Evolutionary conservation across 1,139 yeast genomes (phyloP).

Genomic region (Sugiyamaella xylanicola): DNA sequence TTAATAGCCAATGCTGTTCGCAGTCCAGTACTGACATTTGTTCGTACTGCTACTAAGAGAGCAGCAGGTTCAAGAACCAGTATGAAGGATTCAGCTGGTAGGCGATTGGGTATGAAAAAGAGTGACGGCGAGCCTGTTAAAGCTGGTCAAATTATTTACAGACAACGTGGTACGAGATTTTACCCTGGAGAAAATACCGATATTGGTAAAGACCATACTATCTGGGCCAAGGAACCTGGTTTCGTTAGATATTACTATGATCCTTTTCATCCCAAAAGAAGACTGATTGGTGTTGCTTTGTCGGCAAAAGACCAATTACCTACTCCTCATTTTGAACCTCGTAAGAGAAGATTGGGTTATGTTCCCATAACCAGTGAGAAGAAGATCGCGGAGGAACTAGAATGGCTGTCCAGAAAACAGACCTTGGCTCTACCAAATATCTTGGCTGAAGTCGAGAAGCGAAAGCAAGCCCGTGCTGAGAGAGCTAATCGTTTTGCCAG

Average conservation of each 20-base stretch:
- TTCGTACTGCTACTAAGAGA: conserved; percentile 90
- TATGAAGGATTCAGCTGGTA: conserved; percentile 94
- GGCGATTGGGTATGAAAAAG: conserved; percentile 88
- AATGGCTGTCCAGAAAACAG: conserved; percentile 63
- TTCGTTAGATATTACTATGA: conserved; percentile 87
- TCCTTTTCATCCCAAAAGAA: conserved; percentile 96
- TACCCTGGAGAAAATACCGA: conserved; percentile 90
- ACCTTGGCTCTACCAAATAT: conserved; percentile 57
- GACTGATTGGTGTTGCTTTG: conserved; percentile 86
- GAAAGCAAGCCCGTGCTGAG: conserved; percentile 40
- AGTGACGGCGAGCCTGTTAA: conserved; percentile 69
- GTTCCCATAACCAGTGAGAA: conserved; percentile 53
- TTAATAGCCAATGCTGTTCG: not conserved
- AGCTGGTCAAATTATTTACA: conserved; percentile 87
- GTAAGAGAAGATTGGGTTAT: conserved; percentile 82
- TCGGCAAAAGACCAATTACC: conserved; percentile 68
- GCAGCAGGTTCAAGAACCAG: conserved; percentile 94
- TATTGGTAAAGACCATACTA: conserved; percentile 92
- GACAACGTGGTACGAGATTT: conserved; percentile 96
- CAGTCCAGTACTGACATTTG: conserved; percentile 35
- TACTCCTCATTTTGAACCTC: conserved; percentile 85
- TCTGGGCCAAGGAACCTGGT: conserved; percentile 91
- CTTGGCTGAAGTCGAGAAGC: conserved; percentile 44
- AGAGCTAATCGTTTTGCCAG: conserved; percentile 33
- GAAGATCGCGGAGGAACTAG: conserved; percentile 59